These are phyloP conservation scores for Epichloe bromicola DNA, from an alignment of 2,329 filamentous ascomycete species.

Conservation along the genomic window DNA sequence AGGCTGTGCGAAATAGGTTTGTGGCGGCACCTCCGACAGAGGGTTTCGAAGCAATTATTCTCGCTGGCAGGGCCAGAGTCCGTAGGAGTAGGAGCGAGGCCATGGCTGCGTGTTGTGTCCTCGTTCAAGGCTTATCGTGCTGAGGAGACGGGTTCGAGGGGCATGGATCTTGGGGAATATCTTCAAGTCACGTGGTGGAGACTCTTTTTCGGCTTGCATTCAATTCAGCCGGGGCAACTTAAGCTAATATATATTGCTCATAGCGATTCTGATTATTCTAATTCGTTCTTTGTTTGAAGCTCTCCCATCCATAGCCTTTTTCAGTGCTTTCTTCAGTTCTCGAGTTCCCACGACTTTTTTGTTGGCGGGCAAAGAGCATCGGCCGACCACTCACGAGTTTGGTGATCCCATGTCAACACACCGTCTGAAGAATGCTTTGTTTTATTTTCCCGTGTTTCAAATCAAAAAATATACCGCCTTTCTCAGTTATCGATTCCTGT, in stretches of 20 bases:
- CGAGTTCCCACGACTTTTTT: too few relatives aligned
- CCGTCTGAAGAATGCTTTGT: background rate
- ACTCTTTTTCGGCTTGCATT: background rate
- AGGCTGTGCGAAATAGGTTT: background rate
- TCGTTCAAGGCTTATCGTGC: background rate
- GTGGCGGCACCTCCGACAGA: slow-evolving; percentile 9
- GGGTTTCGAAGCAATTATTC: slow-evolving; percentile 13
- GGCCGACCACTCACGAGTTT: too few relatives aligned
- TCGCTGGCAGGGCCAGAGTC: slow-evolving; percentile 18
- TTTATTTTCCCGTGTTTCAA: background rate
- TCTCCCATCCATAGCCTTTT: too few relatives aligned
- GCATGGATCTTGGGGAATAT: background rate
- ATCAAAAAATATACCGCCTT: too few relatives aligned
- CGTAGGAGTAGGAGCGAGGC: slow-evolving; percentile 23
- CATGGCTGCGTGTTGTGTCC: slow-evolving; percentile 12
- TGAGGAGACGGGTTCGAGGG: background rate
- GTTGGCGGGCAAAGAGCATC: too few relatives aligned
- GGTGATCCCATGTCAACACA: too few relatives aligned
- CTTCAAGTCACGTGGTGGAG: slow-evolving; percentile 14
- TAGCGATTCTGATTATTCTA: background rate
- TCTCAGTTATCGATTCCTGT: too few relatives aligned
- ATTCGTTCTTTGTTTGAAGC: too few relatives aligned
- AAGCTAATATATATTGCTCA: background rate
- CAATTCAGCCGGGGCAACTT: background rate
- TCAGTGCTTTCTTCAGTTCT: too few relatives aligned